Conservation (phyloP, 228 moss, liverwort and hornwort species). For the Sphagnum magellanicum region DNA sequence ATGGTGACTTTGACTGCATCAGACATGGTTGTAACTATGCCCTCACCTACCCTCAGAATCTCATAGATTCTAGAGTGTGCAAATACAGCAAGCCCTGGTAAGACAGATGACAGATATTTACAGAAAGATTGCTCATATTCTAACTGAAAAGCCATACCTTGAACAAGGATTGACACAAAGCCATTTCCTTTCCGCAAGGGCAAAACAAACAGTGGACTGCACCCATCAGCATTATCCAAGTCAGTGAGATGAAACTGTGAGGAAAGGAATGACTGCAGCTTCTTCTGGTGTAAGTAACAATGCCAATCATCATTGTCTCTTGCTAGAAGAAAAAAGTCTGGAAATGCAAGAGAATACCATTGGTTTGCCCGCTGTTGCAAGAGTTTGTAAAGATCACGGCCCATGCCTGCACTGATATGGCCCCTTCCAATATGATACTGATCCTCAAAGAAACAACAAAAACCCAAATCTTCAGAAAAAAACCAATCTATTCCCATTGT, state of each 20-base stretch:
- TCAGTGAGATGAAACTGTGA: not conserved
- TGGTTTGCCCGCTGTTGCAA: slow-evolving; percentile 72
- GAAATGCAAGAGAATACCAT: slow-evolving; percentile 32
- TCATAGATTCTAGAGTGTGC: too few relatives aligned
- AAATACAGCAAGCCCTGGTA: too few relatives aligned
- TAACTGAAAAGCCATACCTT: slow-evolving; percentile 39
- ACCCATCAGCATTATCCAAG: slow-evolving; percentile 6
- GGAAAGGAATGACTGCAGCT: not conserved
- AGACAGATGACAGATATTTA: too few relatives aligned
- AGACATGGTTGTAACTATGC: not conserved
- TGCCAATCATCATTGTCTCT: not conserved
- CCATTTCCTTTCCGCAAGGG: slow-evolving; percentile 77
- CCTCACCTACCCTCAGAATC: too few relatives aligned
- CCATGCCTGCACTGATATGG: slow-evolving; percentile 95
- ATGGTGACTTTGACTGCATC: not conserved
- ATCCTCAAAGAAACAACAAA: slow-evolving; percentile 14
- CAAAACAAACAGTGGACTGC: slow-evolving; percentile 90
- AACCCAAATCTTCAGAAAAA: not conserved
- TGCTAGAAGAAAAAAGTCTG: too few relatives aligned
- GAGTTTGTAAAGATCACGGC: slow-evolving; percentile 58
- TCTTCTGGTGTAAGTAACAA: not conserved
- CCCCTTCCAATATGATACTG: slow-evolving; percentile 98
- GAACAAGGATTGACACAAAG: slow-evolving; percentile 76
- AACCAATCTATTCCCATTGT: not conserved
- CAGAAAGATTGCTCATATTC: too few relatives aligned